Evolutionary conservation across 371 early-diverging fungal species (phyloP), one percentile per base, ranked within the genome.

Genomic region (Rhizopus sp.): DNA sequence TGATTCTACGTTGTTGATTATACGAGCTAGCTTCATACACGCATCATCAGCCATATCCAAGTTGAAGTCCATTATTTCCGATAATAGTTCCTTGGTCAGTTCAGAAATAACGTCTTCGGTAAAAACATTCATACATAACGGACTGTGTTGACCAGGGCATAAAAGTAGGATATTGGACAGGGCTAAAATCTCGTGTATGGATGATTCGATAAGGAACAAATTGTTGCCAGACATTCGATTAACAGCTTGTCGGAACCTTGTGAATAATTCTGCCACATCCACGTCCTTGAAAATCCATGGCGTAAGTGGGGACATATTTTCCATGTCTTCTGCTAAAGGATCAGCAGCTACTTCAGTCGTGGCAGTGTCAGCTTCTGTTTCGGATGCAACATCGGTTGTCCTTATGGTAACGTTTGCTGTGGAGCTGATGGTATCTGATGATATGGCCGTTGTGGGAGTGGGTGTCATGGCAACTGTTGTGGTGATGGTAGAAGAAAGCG

Each of bases 111-210:
- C 39, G 39, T 48, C 57, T 49, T 56, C 57, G 39, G 40, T 56
- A 39, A 56, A 56, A 48, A 48, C 29, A 49, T 47, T 29, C 31
- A 56, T 56, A 39, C 48, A 48, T 31, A 56, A 31, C 13, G 49
- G 23, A n/a, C 57, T 48, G 40, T 56, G 32, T 56, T 56, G 49
- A 39, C 38, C 39, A 37, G 57, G 13, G 40, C 57, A 56, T 56
- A 56, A 56, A 56, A 56, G 57, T 31, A 56, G 16, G 49, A 56
- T 56, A 29, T 56, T 49, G 8, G 48, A 56, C 39, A 56, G 39
- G 57, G 57, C 35, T 35, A 56, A 56, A 56, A 49, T 49, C 34
- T 49, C 57, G 32, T 49, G 57, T 29, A 56, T 39, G 29, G 49
- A 56, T 16, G 49, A 56, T 49, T 48, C 49, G 57, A 49, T 40